phyloP scores from a whole-genome alignment of 2,329 filamentous ascomycete genomes.

The Cladorrhinum sp. region DNA sequence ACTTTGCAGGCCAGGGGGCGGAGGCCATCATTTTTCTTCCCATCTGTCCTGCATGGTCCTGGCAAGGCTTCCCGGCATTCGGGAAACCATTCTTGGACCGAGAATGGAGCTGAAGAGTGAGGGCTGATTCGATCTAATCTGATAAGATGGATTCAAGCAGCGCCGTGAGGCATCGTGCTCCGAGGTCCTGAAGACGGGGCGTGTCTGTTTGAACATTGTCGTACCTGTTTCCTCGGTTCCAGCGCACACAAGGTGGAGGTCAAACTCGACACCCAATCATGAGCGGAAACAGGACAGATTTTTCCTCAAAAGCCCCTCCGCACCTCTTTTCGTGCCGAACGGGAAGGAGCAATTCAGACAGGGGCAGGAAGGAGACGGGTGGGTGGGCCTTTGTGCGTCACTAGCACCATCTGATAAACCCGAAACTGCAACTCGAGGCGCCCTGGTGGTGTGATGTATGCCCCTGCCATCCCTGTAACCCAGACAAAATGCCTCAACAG shows the following conservation, averaged over 20 bases:
- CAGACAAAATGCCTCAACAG: constrained; percentile 23
- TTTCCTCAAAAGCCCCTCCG: neutral
- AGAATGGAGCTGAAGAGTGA: neutral
- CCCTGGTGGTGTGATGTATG: constrained; percentile 15
- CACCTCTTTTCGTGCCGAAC: neutral
- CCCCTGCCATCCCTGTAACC: neutral
- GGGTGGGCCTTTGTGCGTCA: constrained; percentile 1
- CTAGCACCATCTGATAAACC: constrained; percentile 26
- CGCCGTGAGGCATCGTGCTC: neutral
- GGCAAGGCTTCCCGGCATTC: constrained; percentile 3
- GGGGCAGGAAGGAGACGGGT: neutral
- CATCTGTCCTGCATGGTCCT: neutral
- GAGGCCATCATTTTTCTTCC: neutral
- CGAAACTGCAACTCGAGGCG: neutral
- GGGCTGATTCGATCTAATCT: constrained; percentile 18
- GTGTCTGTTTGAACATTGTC: too few relatives aligned
- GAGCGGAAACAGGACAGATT: neutral
- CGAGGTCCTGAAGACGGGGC: neutral
- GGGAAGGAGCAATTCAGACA: neutral
- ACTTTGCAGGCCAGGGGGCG: neutral
- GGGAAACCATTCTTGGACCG: constrained; percentile 1
- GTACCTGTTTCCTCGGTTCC: neutral
- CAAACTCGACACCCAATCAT: neutral
- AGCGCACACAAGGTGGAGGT: neutral
- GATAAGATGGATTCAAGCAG: constrained; percentile 23